These are phyloP conservation scores for Fusarium brevicatenulatum DNA, from an alignment of 2,329 filamentous ascomycete genomes.

Conservation along the genomic window DNA sequence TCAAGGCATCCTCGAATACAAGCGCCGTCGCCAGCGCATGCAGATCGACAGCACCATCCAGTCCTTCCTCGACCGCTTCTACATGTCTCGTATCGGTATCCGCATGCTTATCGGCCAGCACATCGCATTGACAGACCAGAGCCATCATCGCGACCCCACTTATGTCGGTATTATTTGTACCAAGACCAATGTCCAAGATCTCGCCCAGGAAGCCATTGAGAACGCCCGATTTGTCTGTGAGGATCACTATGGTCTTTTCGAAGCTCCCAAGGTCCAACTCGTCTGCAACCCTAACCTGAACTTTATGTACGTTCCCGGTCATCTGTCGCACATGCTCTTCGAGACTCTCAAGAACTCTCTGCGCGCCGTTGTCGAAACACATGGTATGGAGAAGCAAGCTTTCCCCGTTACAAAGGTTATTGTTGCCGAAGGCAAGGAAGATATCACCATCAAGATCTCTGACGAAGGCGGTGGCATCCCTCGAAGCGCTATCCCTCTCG, in stretches of 20 bases:
- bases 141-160: conserved; percentile 85
- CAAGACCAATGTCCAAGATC: conserved; percentile 94
- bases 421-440: conserved; percentile 95
- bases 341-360: conserved; percentile 99
- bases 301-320: conserved; percentile 99
- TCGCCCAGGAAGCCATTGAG: conserved; percentile 96
- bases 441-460: conserved; percentile 98
- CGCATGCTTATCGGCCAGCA: conserved; percentile 99
- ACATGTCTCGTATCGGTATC: conserved; percentile 99
- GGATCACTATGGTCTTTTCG: conserved; percentile 97
- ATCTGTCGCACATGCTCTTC: conserved; percentile 98
- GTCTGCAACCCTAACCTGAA: conserved; percentile 93
- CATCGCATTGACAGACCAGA: conserved; percentile 95
- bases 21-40: conserved; percentile 94
- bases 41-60: conserved; percentile 98
- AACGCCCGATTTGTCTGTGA: conserved; percentile 99
- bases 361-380: conserved; percentile 93
- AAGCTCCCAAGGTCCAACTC: conserved; percentile 95
- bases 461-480: conserved; percentile 98
- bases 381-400: conserved; percentile 93
- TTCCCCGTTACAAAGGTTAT: conserved; percentile 98
- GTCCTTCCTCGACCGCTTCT: conserved; percentile 97
- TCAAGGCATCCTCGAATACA: conserved; percentile 97
- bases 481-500: conserved; percentile 89
- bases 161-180: conserved; percentile 99